Evolutionary conservation across 2,329 filamentous ascomycete genomes (phyloP).

Genomic region (Cercospora zeina): DNA sequence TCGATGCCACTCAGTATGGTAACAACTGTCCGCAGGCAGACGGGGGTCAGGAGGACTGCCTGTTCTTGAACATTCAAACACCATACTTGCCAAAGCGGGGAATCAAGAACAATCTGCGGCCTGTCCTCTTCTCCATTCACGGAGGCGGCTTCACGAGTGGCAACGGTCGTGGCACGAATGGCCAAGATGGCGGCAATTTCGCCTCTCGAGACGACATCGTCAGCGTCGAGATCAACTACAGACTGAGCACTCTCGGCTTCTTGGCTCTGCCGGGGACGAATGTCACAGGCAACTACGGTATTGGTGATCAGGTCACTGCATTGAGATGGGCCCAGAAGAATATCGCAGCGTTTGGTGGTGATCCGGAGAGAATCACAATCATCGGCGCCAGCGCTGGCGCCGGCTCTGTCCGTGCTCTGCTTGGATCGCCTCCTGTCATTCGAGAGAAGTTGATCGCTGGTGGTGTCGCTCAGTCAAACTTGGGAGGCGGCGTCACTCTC

Average conservation of each 20-base stretch:
- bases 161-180: constrained; percentile 40
- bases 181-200: constrained; percentile 54
- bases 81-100: constrained; percentile 47
- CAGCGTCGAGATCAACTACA: constrained; percentile 62
- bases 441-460: constrained; percentile 48
- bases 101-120: constrained; percentile 44
- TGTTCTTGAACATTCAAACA: constrained; percentile 54
- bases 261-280: constrained; percentile 58
- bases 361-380: constrained; percentile 48
- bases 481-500: constrained; percentile 58
- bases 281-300: constrained; percentile 57
- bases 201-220: constrained; percentile 61
- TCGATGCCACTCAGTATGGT: constrained; percentile 51
- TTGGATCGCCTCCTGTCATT: constrained; percentile 53
- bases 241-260: constrained; percentile 60
- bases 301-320: constrained; percentile 55
- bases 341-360: constrained; percentile 36
- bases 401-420: constrained; percentile 57
- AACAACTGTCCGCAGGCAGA: constrained; percentile 47
- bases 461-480: constrained; percentile 54
- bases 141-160: constrained; percentile 60
- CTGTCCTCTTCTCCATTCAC: constrained; percentile 56
- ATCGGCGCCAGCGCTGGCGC: constrained; percentile 55
- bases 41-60: constrained; percentile 47
- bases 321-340: constrained; percentile 52